Evolutionary conservation across 1,139 yeast species (phyloP), one percentile per base, ranked within the genome.

Genomic region (Debaryomyces subglobosus): DNA sequence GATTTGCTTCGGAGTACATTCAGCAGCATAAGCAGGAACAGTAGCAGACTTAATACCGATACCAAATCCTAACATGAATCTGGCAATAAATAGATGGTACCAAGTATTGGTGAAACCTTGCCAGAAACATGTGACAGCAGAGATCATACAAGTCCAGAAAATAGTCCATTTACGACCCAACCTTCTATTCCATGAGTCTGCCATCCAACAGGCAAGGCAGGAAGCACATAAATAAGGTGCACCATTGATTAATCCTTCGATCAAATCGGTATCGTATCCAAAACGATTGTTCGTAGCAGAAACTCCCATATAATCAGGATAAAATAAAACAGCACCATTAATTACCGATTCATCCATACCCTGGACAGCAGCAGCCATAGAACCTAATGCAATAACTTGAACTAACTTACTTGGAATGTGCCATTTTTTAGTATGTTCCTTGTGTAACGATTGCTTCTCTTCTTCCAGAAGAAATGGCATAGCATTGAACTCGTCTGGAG

Each of bases 261-360:
- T 63, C 84, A 92, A 85, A 50, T 82, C 82, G 9, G 49, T 37
- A 12, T 49, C 35, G 23, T 23, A 24, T 2, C 30, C 30, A 23
- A 2, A 23, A 16, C 12, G 24, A 30, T 45, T 36, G 41, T 81
- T 78, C 59, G 85, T 74, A 32, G 74, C 71, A 23, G 71, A 75
- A 46, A 86, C 73, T 1, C 83, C 85, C 62, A 87, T 75, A 1
- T 64, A 65, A 2, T 60, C 57, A 5, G 92, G 89, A 65, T 84
- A 88, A 61, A 82, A 85, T 43, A 89, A 68, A 48, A 85, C 81
- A 8, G 96, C 96, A 55, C 96, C 97, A 59, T 89, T 88, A 50
- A 87, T 80, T 20, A 89, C 96, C 1, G 95, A 79, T 65, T 89
- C 96, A 65, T 89, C 97, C 90, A 89, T 89, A 61, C 97, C 97